Evolutionary conservation across 495 filamentous ascomycete genomes (phyloP).

Genomic region (Annulohypoxylon moriforme): DNA sequence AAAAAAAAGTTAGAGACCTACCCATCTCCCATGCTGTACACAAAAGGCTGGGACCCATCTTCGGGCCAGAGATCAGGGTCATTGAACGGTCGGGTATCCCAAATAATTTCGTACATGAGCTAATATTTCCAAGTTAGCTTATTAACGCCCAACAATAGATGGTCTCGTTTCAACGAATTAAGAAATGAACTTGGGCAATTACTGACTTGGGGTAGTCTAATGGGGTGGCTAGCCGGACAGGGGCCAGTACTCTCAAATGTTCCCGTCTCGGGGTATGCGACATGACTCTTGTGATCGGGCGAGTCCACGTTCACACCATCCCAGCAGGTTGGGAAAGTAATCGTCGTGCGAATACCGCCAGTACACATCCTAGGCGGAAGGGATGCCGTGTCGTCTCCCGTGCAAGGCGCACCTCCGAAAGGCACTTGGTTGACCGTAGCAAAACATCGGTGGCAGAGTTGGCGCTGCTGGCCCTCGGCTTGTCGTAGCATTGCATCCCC

Average conservation of each 20-base stretch:
- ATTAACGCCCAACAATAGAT: background rate
- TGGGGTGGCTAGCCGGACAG: conserved; percentile 54
- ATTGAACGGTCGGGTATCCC: conserved; percentile 55
- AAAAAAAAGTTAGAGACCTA: conserved; percentile 41
- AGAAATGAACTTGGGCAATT: background rate
- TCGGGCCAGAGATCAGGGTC: conserved; percentile 53
- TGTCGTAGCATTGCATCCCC: conserved; percentile 68
- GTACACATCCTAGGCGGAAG: conserved; percentile 47
- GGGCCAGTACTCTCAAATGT: conserved; percentile 46
- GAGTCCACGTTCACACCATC: conserved; percentile 55
- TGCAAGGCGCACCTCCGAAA: conserved; percentile 51
- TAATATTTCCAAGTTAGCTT: conserved; percentile 29
- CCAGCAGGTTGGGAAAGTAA: conserved; percentile 58
- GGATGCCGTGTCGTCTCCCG: conserved; percentile 50
- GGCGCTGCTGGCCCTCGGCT: conserved; percentile 49
- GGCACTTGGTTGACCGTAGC: conserved; percentile 48
- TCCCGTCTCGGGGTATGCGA: conserved; percentile 50
- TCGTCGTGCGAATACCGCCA: conserved; percentile 53
- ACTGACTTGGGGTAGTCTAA: conserved; percentile 36
- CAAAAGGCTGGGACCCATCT: conserved; percentile 57
- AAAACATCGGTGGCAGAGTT: conserved; percentile 55
- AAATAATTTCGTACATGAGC: conserved; percentile 56
- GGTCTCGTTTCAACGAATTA: background rate
- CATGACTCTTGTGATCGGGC: conserved; percentile 54
- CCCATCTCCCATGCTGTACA: conserved; percentile 58